Evolutionary conservation across 768 basidiomycete genomes (phyloP).

Genomic region (Lactifluus subvellereus): DNA sequence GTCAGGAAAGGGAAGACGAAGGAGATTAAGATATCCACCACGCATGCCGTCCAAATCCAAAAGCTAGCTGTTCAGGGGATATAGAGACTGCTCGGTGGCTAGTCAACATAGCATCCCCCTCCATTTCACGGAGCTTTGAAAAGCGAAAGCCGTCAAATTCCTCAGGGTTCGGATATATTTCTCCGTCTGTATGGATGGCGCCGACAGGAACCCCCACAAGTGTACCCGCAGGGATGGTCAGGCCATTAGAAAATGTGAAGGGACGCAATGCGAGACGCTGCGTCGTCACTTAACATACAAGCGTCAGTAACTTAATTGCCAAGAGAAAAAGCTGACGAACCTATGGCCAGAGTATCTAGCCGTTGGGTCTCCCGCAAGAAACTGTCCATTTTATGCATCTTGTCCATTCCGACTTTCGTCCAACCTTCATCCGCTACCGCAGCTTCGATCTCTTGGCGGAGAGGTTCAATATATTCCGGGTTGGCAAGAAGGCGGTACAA

Average conservation of each 20-base stretch:
- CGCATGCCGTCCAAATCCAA: too few species aligned
- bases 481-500: slow-evolving; percentile 25
- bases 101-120: too few species aligned
- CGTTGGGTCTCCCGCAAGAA: slow-evolving; percentile 28
- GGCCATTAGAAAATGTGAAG: slow-evolving; percentile 33
- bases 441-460: slow-evolving; percentile 26
- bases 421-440: slow-evolving; percentile 23
- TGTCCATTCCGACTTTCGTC: slow-evolving; percentile 20
- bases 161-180: slow-evolving; percentile 38
- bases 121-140: too few species aligned
- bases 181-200: slow-evolving; percentile 38
- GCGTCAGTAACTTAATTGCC: background rate
- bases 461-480: slow-evolving; percentile 25
- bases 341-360: background rate
- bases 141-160: slow-evolving; percentile 30
- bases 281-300: too few species aligned
- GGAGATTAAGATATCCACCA: slow-evolving; percentile 16
- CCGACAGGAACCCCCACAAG: slow-evolving; percentile 31
- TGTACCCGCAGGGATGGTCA: slow-evolving; percentile 36
- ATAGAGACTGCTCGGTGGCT: too few species aligned
- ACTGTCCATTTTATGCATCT: slow-evolving; percentile 27
- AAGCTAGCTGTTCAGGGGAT: too few species aligned
- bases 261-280: slow-evolving; percentile 27
- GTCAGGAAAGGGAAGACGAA: background rate
- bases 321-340: background rate